Evolutionary conservation across 257 asterid species (phyloP), one percentile per base, ranked within the genome.

Genomic region (Penstemon davidsonii): DNA sequence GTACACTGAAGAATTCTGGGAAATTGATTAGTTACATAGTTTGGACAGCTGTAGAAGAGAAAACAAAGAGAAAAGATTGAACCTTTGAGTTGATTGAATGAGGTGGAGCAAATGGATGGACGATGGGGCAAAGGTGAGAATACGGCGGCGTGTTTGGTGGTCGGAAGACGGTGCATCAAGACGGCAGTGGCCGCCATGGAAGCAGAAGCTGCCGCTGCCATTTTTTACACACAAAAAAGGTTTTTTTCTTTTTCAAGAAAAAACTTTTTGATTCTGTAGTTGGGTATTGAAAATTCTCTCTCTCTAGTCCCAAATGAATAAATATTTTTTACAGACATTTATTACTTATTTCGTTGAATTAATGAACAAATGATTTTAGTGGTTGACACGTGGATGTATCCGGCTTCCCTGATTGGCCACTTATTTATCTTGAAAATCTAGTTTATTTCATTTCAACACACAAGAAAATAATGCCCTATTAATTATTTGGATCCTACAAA

Each of bases 181-280:
- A 86, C 87, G 87, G 92, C 90, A 74, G 93, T 82, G 74, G 96
- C 92, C 80, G 95, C 92, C 95, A 86, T 88, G 54, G 93, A 91
- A 77, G 92, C 81, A 80, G 93, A 82, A 82, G 96, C 93, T 83
- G 92, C 87, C 73, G 83, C 84, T 54, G 92, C 90, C 86, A 91
- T 91, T 84, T 76, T 73, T 76, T 45, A 25, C 67, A 76, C 75
- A 62, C 47, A 41, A 6, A 36, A 67, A 56, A 75, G 66, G 76
- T 75, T 69, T 76, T 75, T 79, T 64, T 78, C 67, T 83, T 82
- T 72, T 64, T 59, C 60, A 25, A 56, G 56, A 67, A 44, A 33
- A 38, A 51, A 51, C 43, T n/a, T 63, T 56, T 74, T 73, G 51
- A 54, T 70, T 56, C 61, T 12, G 58, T 25, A 25, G 33, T 25